Conservation (phyloP, 352 stramenopile genomes). For the Thalassiosira mediterranea region DNA sequence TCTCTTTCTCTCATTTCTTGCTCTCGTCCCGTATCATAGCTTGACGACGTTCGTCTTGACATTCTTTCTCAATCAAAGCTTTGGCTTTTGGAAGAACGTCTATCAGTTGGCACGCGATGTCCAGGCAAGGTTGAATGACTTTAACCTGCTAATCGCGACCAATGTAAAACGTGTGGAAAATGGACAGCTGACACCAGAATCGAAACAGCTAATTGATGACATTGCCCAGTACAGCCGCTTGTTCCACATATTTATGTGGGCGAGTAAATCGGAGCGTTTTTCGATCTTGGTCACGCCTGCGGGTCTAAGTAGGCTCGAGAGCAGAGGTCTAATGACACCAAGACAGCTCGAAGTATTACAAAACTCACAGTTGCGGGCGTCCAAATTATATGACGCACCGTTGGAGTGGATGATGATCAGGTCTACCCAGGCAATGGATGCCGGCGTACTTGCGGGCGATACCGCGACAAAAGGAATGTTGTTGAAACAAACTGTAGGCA, state of each 20-base stretch:
- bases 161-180: slow-evolving; percentile 27
- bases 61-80: slow-evolving; percentile 64
- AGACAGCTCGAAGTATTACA: slow-evolving; percentile 34
- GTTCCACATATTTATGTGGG: slow-evolving; percentile 64
- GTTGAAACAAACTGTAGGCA: slow-evolving; percentile 20
- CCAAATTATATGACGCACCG: slow-evolving; percentile 43
- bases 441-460: slow-evolving; percentile 45
- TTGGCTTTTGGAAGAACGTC: slow-evolving; percentile 51
- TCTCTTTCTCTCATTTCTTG: too few relatives aligned
- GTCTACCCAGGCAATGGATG: slow-evolving; percentile 24
- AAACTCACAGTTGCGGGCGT: slow-evolving; percentile 35
- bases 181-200: slow-evolving; percentile 19
- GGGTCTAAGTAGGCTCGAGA: slow-evolving; percentile 47
- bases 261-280: slow-evolving; percentile 41
- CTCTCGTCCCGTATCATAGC: too few relatives aligned
- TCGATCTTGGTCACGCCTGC: slow-evolving; percentile 37
- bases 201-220: slow-evolving; percentile 28
- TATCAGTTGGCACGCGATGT: slow-evolving; percentile 40
- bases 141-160: slow-evolving; percentile 46
- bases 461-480: slow-evolving; percentile 34
- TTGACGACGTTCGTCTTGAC: slow-evolving; percentile 62
- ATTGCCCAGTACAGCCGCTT: slow-evolving; percentile 46
- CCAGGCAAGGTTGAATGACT: slow-evolving; percentile 47
- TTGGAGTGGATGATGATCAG: slow-evolving; percentile 63
- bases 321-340: slow-evolving; percentile 47